Conservation (phyloP, 2,329 filamentous ascomycete genomes). For the Pseudocercospora fijiensis region DNA sequence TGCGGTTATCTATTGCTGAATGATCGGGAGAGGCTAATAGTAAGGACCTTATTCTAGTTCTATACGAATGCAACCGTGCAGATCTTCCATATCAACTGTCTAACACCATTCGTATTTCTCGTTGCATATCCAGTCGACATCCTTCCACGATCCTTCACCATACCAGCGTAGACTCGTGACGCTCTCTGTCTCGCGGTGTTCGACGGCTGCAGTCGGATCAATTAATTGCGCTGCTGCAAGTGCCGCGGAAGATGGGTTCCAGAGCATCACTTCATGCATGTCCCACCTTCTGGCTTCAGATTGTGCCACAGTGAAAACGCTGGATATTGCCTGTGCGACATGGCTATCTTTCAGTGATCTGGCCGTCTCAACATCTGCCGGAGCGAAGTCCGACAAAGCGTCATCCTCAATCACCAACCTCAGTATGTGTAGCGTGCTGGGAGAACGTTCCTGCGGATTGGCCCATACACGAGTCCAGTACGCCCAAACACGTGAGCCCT, state of each 20-base stretch:
- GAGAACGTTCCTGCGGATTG: slow-evolving; percentile 55
- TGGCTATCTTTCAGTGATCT: slow-evolving; percentile 20
- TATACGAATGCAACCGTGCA: slow-evolving; percentile 7
- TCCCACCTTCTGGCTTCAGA: slow-evolving; percentile 69
- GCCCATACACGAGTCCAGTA: slow-evolving; percentile 68
- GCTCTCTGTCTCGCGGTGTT: slow-evolving; percentile 62
- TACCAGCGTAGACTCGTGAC: slow-evolving; percentile 74
- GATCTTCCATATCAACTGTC: slow-evolving; percentile 11
- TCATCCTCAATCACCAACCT: slow-evolving; percentile 65
- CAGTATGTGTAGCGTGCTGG: slow-evolving; percentile 69
- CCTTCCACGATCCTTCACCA: slow-evolving; percentile 49
- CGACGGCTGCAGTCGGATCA: slow-evolving; percentile 51
- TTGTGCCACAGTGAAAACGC: slow-evolving; percentile 66
- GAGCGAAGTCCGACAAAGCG: slow-evolving; percentile 24
- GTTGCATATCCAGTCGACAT: slow-evolving; percentile 70
- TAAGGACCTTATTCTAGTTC: too few species aligned
- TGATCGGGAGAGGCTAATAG: background rate
- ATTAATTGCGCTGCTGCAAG: slow-evolving; percentile 47
- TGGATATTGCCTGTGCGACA: slow-evolving; percentile 56
- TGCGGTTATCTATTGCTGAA: background rate
- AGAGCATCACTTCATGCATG: slow-evolving; percentile 70
- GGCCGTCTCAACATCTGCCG: slow-evolving; percentile 28
- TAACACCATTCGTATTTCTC: slow-evolving; percentile 79
- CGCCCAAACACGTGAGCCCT: slow-evolving; percentile 66
- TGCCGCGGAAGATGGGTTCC: slow-evolving; percentile 68